Evolutionary conservation across 805 yeast species (phyloP).

Genomic region (Lachancea kluyveri): DNA sequence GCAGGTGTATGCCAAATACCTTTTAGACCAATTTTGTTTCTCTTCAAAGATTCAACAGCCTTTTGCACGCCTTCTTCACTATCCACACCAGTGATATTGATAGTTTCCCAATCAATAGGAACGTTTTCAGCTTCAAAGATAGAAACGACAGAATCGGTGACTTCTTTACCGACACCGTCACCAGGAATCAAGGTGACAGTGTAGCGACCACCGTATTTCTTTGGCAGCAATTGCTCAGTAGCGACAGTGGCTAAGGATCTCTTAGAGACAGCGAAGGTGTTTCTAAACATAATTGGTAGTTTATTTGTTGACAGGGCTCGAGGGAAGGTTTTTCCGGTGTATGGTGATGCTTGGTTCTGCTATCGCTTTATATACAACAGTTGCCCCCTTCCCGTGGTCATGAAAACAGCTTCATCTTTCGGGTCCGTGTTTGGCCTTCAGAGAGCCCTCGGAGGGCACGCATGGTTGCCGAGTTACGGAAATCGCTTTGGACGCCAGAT

Average conservation of each 20-base stretch:
- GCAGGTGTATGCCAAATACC: conserved; percentile 92
- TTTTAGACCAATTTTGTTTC: conserved; percentile 95
- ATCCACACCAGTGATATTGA: conserved; percentile 58
- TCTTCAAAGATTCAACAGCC: conserved; percentile 85
- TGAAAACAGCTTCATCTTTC: no score
- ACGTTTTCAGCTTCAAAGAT: conserved; percentile 82
- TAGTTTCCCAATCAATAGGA: conserved; percentile 90
- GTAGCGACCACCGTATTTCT: conserved; percentile 91
- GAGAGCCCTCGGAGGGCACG: no score
- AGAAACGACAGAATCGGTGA: conserved; percentile 86
- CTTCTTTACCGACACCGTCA: conserved; percentile 96
- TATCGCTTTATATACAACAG: no score
- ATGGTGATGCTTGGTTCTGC: no score
- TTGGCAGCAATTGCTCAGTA: conserved; percentile 63
- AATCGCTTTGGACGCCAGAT: no score
- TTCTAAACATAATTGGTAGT: conserved; percentile 27
- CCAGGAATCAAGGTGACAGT: conserved; percentile 95
- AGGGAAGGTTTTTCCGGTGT: no score
- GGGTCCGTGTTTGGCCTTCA: no score
- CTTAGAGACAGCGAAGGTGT: conserved; percentile 20
- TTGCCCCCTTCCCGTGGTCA: no score
- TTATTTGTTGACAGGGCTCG: no score
- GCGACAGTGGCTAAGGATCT: conserved; percentile 51
- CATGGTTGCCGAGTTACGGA: no score
- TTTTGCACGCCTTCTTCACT: conserved; percentile 60